Evolutionary conservation across 2,329 filamentous ascomycete genomes (phyloP), one percentile per base, ranked within the genome.

Genomic region (Talaromyces sp.): DNA sequence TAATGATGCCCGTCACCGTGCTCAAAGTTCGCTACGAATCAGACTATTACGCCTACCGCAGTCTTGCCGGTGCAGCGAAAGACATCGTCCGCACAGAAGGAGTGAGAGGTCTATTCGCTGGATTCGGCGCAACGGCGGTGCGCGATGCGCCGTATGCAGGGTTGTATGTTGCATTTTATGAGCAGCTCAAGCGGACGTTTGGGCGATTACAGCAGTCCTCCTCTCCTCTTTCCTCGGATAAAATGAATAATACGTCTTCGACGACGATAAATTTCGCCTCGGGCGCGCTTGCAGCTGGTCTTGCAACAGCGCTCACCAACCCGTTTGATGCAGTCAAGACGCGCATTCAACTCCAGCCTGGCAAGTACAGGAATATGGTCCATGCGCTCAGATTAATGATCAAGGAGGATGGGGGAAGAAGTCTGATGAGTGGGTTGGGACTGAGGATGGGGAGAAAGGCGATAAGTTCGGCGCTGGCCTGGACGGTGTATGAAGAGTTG

Each of bases 291-390:
- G 93, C 94, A 3, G 94, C 92, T 0, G 90, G 89, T 1, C 81
- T 91, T 35, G 96, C 93, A 63, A 97, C 93, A 0, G 89, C 90
- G 3, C 84, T 98, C 43, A 97, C 95, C 9, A 99, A 99, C 76
- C 95, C 95, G 0, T 98, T 98, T 73, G 95, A 99, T 78, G 93
- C 93, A 0, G 89, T 98, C 77, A 99, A 99, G 82, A 99, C 95
- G 24, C 84, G 95, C 59, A 88, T 99, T 70, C 95, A 99, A 80
- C 83, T 99, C 39, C 91, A 96, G 81, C 95, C 95, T 3, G 83
- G 83, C 7, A 85, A 86, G 65, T 99, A 98, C 74, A 84, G 85
- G 39, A 97, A 98, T 73, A 91, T 94, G 85, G 78, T 91, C 69
- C 87, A 90, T 67, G 92, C 93, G 0, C 88, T 85, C 47, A 85